These are phyloP conservation scores for Cutaneotrichosporon spelunceum DNA, from an alignment of 1,284 basidiomycete genomes.

Conservation along the genomic window DNA sequence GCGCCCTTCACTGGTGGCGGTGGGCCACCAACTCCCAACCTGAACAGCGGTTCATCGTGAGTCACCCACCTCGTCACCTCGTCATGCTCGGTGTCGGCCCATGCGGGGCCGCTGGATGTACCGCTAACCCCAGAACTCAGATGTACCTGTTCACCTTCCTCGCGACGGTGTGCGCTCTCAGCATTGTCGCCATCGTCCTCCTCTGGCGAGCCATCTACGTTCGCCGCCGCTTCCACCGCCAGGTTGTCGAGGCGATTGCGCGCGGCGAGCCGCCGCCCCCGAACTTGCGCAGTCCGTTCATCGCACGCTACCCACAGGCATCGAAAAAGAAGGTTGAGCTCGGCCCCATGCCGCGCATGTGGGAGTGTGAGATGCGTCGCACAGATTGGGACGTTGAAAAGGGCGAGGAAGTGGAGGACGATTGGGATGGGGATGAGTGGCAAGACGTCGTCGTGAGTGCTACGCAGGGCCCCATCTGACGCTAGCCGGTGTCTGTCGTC, in stretches of 20 bases:
- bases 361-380: slow-evolving; percentile 40
- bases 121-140: slow-evolving; percentile 23
- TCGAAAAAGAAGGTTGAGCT: slow-evolving; percentile 31
- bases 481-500: slow-evolving; percentile 26
- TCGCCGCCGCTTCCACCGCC: slow-evolving; percentile 39
- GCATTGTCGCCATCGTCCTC: slow-evolving; percentile 39
- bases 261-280: slow-evolving; percentile 41
- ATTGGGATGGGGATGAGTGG: neutral
- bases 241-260: slow-evolving; percentile 42
- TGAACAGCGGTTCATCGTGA: neutral
- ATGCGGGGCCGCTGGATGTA: neutral
- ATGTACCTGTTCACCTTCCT: slow-evolving; percentile 52
- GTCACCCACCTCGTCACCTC: neutral
- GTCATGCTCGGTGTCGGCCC: neutral
- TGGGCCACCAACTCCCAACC: neutral
- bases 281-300: slow-evolving; percentile 17
- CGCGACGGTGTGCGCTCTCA: slow-evolving; percentile 46
- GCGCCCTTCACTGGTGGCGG: neutral
- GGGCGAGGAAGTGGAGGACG: neutral
- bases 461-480: slow-evolving; percentile 1
- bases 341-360: slow-evolving; percentile 42
- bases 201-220: slow-evolving; percentile 43
- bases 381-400: slow-evolving; percentile 17
- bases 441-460: neutral
- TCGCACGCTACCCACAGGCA: neutral